A percentile compares a stretch with the other conserved stretches of the same genome.
These are phyloP conservation scores for Sclerotinia nivalis DNA, from an alignment of 2,329 filamentous ascomycete genomes.

Conservation along the genomic window DNA sequence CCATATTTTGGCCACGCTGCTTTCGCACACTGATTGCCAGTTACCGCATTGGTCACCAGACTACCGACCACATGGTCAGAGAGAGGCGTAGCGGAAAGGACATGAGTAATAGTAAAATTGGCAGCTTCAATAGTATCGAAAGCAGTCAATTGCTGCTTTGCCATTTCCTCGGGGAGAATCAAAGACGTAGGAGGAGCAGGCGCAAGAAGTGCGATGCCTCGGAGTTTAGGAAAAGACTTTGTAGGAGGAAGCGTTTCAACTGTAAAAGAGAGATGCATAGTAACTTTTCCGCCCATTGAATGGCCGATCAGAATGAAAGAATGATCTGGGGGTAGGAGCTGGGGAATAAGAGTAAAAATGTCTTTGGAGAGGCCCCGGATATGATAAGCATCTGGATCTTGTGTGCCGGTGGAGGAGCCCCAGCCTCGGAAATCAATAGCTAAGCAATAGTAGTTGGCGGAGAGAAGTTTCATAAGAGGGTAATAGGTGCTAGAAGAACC, in stretches of 20 bases:
- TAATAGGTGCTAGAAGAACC: slow-evolving; percentile 43
- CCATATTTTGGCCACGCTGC: slow-evolving; percentile 43
- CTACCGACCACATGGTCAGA: slow-evolving; percentile 23
- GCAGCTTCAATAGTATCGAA: slow-evolving; percentile 40
- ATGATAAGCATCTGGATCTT: slow-evolving; percentile 37
- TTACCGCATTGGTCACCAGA: slow-evolving; percentile 39
- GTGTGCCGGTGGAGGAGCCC: slow-evolving; percentile 42
- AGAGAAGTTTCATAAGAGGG: slow-evolving; percentile 28
- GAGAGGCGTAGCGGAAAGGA: slow-evolving; percentile 37
- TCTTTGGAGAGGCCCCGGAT: slow-evolving; percentile 35
- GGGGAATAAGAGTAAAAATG: slow-evolving; percentile 33
- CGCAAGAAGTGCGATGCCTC: slow-evolving; percentile 27
- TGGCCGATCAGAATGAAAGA: slow-evolving; percentile 43
- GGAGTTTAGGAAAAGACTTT: slow-evolving; percentile 28
- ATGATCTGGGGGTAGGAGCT: slow-evolving; percentile 22
- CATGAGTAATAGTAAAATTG: slow-evolving; percentile 40
- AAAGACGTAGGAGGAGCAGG: slow-evolving; percentile 43
- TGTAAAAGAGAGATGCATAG: slow-evolving; percentile 19
- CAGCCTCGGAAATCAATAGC: slow-evolving; percentile 44
- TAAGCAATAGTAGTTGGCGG: slow-evolving; percentile 31
- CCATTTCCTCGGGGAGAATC: slow-evolving; percentile 41
- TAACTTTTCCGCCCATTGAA: slow-evolving; percentile 47
- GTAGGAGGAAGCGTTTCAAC: neutral
- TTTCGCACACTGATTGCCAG: slow-evolving; percentile 39
- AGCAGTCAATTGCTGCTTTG: slow-evolving; percentile 41